A percentile compares a stretch with the other conserved stretches of the same genome.
These are phyloP conservation scores for Pyricularia pennisetigena DNA, from an alignment of 2,329 filamentous ascomycete species.

Conservation along the genomic window DNA sequence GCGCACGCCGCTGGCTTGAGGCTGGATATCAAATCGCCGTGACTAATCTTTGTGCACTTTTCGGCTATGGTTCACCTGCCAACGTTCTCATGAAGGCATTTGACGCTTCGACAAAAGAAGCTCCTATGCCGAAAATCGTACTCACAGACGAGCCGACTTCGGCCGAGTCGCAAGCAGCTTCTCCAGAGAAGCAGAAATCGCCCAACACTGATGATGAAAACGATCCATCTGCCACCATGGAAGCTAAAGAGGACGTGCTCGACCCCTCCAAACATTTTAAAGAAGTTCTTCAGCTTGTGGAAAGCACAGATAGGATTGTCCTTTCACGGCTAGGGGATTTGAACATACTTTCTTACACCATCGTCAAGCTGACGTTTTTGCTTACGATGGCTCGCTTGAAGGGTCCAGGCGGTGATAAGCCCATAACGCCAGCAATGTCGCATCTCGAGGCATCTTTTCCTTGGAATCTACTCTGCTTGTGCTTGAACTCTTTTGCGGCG, in stretches of 20 bases:
- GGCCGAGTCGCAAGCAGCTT: no score
- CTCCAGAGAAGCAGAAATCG: no score
- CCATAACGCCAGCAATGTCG: constrained; percentile 24
- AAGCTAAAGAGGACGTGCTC: constrained; percentile 8
- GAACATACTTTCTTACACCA: constrained; percentile 53
- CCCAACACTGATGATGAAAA: constrained; percentile 8
- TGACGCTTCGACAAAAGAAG: constrained; percentile 5
- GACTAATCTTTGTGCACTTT: constrained; percentile 39
- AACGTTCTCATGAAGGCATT: constrained; percentile 35
- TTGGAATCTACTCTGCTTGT: no score
- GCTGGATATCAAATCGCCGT: constrained; percentile 47
- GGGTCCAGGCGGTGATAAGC: constrained; percentile 2
- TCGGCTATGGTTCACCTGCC: constrained; percentile 40
- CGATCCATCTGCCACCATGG: constrained; percentile 5
- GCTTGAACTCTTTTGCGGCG: no score
- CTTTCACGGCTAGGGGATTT: no score
- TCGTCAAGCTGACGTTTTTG: constrained; percentile 53
- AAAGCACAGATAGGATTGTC: constrained; percentile 33
- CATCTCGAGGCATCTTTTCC: constrained; percentile 29
- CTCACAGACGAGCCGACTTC: no score
- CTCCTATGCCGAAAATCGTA: no score
- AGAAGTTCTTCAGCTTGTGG: constrained; percentile 22
- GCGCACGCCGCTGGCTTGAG: constrained; percentile 45
- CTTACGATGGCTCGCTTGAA: constrained; percentile 30
- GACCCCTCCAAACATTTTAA: neutral